Conservation (phyloP, 352 stramenopile genomes). For the Phytopythium chamaehyphon region DNA sequence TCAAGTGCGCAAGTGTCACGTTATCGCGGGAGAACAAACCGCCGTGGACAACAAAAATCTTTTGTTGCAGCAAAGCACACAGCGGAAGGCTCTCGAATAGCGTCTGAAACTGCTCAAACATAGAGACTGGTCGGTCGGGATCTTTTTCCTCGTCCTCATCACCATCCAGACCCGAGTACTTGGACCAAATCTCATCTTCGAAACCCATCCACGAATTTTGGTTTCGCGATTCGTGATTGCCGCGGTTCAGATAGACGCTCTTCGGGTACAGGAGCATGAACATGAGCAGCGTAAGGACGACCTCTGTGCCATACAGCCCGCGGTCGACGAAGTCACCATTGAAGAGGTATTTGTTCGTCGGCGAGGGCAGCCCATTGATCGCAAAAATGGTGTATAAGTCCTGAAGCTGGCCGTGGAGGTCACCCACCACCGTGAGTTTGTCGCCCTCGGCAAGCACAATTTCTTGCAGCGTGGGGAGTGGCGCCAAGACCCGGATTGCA, state of each 20-base stretch:
- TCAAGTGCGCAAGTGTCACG: constrained; percentile 88
- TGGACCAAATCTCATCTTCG: constrained; percentile 84
- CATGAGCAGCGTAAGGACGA: constrained; percentile 39
- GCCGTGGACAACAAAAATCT: constrained; percentile 94
- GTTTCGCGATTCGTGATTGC: constrained; percentile 95
- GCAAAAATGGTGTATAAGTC: constrained; percentile 95
- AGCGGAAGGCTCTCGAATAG: constrained; percentile 89
- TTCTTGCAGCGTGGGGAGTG: constrained; percentile 82
- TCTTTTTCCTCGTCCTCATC: constrained; percentile 39
- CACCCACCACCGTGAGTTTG: constrained; percentile 91
- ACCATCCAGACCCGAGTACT: constrained; percentile 66
- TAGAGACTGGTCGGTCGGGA: constrained; percentile 35
- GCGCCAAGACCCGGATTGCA: constrained; percentile 50
- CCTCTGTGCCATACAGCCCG: constrained; percentile 43
- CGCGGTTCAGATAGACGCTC: constrained; percentile 89
- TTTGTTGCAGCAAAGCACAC: constrained; percentile 84
- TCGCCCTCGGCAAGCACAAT: constrained; percentile 80
- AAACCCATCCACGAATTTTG: constrained; percentile 94
- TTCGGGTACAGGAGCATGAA: constrained; percentile 84
- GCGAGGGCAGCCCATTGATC: constrained; percentile 86
- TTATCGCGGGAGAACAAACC: constrained; percentile 91
- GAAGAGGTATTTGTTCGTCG: constrained; percentile 94
- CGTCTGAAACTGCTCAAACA: constrained; percentile 72
- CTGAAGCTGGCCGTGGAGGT: constrained; percentile 93
- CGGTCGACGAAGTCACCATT: constrained; percentile 97